Conservation (phyloP, 306 rosid genomes). For the Malus asiatica region DNA sequence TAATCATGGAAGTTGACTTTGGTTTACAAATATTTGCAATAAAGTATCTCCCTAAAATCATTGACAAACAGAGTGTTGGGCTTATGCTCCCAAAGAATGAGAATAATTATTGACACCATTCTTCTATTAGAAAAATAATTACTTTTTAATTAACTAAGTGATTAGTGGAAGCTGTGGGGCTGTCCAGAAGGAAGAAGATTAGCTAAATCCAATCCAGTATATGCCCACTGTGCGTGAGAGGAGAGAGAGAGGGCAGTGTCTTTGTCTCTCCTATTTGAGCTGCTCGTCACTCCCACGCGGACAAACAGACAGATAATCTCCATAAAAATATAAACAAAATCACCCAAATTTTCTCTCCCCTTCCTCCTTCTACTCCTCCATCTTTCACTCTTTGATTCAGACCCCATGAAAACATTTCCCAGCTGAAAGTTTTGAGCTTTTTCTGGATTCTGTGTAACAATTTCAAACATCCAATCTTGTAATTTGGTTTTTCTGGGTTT, state of each 20-base stretch:
- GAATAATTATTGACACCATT: neutral
- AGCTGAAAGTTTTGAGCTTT: neutral
- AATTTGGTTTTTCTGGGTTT: neutral
- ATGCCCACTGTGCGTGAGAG: neutral
- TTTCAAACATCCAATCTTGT: conserved; percentile 12
- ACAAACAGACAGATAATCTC: conserved; percentile 24
- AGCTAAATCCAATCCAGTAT: conserved; percentile 3
- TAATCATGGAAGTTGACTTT: conserved; percentile 17
- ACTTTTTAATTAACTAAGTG: neutral
- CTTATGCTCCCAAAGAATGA: neutral
- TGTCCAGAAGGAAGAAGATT: neutral
- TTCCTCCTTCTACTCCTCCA: neutral
- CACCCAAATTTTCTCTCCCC: conserved; percentile 1
- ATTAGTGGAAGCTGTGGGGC: conserved; percentile 15
- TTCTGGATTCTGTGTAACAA: neutral
- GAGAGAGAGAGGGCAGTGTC: neutral
- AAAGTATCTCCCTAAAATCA: neutral
- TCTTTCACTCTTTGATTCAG: neutral
- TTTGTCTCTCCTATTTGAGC: conserved; percentile 39
- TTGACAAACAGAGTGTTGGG: neutral
- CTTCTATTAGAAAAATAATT: neutral
- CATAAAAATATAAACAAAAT: neutral
- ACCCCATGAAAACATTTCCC: neutral
- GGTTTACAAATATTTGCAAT: neutral
- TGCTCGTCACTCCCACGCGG: conserved; percentile 48